Conservation (phyloP, 108 stramenopile species). For the Nitzschia sp. region DNA sequence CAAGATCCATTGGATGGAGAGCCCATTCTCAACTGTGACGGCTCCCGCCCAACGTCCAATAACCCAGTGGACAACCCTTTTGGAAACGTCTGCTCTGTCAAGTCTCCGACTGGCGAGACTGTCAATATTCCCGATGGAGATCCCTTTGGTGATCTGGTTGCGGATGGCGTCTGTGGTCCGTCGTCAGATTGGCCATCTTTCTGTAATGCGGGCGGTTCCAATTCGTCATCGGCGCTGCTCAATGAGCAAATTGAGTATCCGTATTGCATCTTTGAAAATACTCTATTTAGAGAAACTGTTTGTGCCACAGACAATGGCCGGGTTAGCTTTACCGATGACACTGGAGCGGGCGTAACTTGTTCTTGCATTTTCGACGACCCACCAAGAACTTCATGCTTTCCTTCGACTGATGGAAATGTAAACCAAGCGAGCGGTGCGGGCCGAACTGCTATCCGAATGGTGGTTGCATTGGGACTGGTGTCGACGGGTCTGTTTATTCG, state of each 20-base stretch:
- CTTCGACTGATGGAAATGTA: not conserved
- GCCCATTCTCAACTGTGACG: not conserved
- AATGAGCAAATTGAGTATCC: slow-evolving; percentile 15
- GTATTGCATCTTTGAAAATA: slow-evolving; percentile 26
- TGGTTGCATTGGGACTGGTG: too few relatives aligned
- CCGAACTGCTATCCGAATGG: too few relatives aligned
- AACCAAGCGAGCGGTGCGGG: too few relatives aligned
- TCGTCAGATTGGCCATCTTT: slow-evolving; percentile 5
- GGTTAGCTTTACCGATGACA: slow-evolving; percentile 16
- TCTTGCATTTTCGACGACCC: slow-evolving; percentile 5
- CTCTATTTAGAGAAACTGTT: not conserved
- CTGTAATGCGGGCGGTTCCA: not conserved
- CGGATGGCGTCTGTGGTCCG: slow-evolving; percentile 6
- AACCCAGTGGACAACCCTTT: not conserved
- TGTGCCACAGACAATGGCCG: slow-evolving; percentile 16
- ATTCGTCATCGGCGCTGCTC: not conserved
- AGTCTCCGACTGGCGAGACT: slow-evolving; percentile 10
- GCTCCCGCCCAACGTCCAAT: not conserved
- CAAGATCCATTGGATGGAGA: not conserved
- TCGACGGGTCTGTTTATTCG: too few relatives aligned
- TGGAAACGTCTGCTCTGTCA: not conserved
- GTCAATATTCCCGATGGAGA: slow-evolving; percentile 14
- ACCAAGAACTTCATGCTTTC: not conserved
- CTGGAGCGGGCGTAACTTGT: not conserved
- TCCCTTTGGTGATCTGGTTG: slow-evolving; percentile 17